Evolutionary conservation across 2,329 filamentous ascomycete species (phyloP).

Genomic region (Fusarium gaditjirri): DNA sequence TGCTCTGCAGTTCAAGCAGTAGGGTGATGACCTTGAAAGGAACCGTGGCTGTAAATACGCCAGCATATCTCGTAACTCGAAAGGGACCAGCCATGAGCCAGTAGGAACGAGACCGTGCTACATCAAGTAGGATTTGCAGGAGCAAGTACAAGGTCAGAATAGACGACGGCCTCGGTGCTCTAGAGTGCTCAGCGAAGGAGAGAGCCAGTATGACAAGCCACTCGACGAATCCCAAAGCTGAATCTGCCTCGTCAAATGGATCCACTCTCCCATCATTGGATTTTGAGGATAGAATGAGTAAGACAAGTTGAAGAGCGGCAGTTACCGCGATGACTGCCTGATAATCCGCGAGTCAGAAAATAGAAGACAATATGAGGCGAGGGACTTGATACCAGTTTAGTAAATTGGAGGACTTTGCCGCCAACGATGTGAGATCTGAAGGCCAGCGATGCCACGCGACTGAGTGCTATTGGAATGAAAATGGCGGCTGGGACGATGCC

Average conservation of each 20-base stretch:
- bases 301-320: background rate
- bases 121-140: background rate
- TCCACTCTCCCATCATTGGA: background rate
- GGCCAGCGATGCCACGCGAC: background rate
- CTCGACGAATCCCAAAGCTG: background rate
- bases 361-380: background rate
- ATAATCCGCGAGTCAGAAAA: background rate
- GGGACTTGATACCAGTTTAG: background rate
- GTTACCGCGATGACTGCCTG: background rate
- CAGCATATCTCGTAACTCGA: background rate
- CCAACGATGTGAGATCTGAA: background rate
- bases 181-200: background rate
- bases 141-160: background rate
- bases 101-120: background rate
- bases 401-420: background rate
- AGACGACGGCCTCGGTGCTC: background rate
- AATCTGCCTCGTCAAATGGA: background rate
- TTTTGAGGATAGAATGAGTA: background rate
- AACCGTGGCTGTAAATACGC: background rate
- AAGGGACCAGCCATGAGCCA: background rate
- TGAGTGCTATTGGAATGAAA: background rate
- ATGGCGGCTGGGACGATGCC: background rate
- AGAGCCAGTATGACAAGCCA: background rate
- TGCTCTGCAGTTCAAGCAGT: background rate
- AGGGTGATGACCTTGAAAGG: background rate